A percentile compares a stretch with the other conserved stretches of the same genome.
Conservation (phyloP, 805 yeast genomes). For the Deakozyma indianensis region DNA sequence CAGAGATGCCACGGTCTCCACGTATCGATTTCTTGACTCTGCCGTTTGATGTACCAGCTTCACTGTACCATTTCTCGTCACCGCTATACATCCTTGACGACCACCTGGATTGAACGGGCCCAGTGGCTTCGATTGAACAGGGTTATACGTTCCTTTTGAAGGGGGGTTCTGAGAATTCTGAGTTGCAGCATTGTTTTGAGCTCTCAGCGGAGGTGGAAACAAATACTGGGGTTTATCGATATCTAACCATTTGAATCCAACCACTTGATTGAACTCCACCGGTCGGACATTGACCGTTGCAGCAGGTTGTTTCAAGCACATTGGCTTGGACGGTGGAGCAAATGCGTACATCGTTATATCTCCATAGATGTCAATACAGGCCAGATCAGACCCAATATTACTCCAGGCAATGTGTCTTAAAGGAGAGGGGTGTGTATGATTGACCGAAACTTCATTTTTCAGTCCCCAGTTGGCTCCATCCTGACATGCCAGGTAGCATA, state of each 20-base stretch:
- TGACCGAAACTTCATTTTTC: not conserved
- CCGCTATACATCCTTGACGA: not conserved
- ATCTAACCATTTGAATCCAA: not conserved
- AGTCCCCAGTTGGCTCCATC: not conserved
- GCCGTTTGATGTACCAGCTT: not conserved
- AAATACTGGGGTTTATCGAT: not conserved
- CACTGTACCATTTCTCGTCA: not conserved
- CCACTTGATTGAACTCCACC: not conserved
- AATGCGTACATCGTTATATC: not conserved
- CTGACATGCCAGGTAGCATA: not conserved
- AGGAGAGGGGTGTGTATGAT: not conserved
- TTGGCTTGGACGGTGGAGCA: not conserved
- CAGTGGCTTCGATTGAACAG: not conserved
- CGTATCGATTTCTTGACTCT: not conserved
- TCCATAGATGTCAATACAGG: not conserved
- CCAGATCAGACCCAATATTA: not conserved
- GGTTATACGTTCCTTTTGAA: not conserved
- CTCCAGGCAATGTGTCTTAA: constrained; percentile 1
- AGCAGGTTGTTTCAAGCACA: not conserved
- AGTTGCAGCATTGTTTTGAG: not conserved
- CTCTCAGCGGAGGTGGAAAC: not conserved
- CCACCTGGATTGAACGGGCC: not conserved
- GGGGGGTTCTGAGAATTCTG: not conserved
- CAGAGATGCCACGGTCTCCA: not conserved
- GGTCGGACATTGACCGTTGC: not conserved